Base-by-base conservation (phyloP, 2,329 filamentous ascomycete species). In the Neopestalotiopsis clavispora region DNA sequence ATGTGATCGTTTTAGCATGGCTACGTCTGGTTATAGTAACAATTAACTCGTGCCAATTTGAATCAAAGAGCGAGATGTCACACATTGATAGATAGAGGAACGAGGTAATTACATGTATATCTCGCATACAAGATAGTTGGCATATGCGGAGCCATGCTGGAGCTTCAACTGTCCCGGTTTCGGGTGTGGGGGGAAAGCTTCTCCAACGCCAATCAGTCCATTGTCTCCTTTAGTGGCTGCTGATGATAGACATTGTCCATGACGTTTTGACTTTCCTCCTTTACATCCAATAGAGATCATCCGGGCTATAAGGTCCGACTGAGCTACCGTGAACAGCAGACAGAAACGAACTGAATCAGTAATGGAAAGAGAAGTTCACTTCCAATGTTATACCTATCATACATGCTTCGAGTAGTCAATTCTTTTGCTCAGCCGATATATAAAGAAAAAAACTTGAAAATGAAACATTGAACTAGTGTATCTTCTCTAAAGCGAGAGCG, bases 401-500 rank as follows among this genome's bases (percentile, higher is more conserved):
- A n/a, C 23, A 30, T 59, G 57, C 57, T 13, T 30, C 23, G 17
- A 14, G 30, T 30, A 59, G 23, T 30, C 57, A 59, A 30, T 34
- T 14, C 20, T 59, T 59, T 17, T n/a, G 23, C 23, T 59, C 13
- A 23, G 30, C 42, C 20, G 60, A 28, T 38, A 23, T 63, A 42
- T 32, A 49, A 13, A 65, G 14, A 3, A 49, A 3, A 49, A 49
- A 52, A 13, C 4, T n/a, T 23, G 20, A 52, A 65, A 49, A 12
- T 23, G 23, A 56, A 49, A 49, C 40, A 13, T 49, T 65, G 23
- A 32, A 28, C 62, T 23, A 49, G 4, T 65, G 62, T 65, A 65
- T 65, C 62, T 65, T 65, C 62, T 65, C 62, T 40, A 65, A 20
- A 30, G n/a, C n/a, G n/a, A 52, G 23, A 56, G n/a, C 20, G 34